Conservation (phyloP, 495 filamentous ascomycete genomes). For the Letharia columbiana region DNA sequence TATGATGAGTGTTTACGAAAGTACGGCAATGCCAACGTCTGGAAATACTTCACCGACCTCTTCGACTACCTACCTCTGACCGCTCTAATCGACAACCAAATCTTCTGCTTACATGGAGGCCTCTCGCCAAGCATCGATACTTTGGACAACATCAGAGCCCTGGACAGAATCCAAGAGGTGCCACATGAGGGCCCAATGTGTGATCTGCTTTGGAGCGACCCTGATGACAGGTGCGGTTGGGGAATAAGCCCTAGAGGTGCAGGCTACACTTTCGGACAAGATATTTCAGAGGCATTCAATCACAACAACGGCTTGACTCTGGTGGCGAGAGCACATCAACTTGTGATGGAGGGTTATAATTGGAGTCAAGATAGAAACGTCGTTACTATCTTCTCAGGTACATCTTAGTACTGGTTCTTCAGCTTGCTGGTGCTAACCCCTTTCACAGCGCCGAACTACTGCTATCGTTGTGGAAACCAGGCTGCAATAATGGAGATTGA, state of each 20-base stretch:
- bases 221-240: slow-evolving; percentile 97
- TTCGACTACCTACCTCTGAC: slow-evolving; percentile 99
- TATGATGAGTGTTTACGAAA: slow-evolving; percentile 97
- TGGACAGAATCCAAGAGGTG: slow-evolving; percentile 96
- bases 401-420: slow-evolving; percentile 5
- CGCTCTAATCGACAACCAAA: slow-evolving; percentile 98
- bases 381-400: slow-evolving; percentile 97
- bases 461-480: slow-evolving; percentile 97
- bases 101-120: slow-evolving; percentile 98
- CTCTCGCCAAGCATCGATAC: slow-evolving; percentile 95
- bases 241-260: slow-evolving; percentile 95
- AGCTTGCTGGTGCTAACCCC: slow-evolving; percentile 24
- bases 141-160: slow-evolving; percentile 90
- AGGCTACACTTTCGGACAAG: slow-evolving; percentile 97
- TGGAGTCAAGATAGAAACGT: slow-evolving; percentile 97
- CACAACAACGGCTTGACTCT: slow-evolving; percentile 98
- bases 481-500: slow-evolving; percentile 99
- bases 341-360: slow-evolving; percentile 98
- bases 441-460: slow-evolving; percentile 80
- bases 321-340: slow-evolving; percentile 86
- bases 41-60: slow-evolving; percentile 99
- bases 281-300: slow-evolving; percentile 99
- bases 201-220: slow-evolving; percentile 94
- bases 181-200: slow-evolving; percentile 99
- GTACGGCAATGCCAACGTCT: slow-evolving; percentile 97